A percentile compares a stretch with the other conserved stretches of the same genome.
These are phyloP conservation scores for Aspergillus pseudoviridinutans DNA, from an alignment of 2,329 filamentous ascomycete species.

Conservation along the genomic window DNA sequence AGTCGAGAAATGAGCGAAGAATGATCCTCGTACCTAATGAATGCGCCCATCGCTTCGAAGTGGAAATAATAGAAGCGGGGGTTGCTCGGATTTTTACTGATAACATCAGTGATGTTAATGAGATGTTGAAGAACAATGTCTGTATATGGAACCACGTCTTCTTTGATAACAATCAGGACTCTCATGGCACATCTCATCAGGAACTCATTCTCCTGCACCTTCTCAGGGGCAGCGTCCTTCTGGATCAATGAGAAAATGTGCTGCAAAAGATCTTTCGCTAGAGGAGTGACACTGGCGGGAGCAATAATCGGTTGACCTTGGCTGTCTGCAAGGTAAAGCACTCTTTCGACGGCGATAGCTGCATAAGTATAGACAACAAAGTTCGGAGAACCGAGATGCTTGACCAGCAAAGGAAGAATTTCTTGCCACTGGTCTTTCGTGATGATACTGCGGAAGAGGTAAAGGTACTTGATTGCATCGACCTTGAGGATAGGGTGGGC, in stretches of 20 bases:
- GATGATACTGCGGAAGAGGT: constrained; percentile 92
- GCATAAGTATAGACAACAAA: constrained; percentile 98
- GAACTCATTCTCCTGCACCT: constrained; percentile 98
- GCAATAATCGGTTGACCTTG: constrained; percentile 74
- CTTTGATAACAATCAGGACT: constrained; percentile 88
- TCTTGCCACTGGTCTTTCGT: constrained; percentile 88
- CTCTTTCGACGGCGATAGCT: constrained; percentile 91
- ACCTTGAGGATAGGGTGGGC: constrained; percentile 88
- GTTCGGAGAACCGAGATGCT: constrained; percentile 82
- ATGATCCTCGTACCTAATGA: constrained; percentile 61
- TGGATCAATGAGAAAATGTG: constrained; percentile 91
- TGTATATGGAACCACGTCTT: constrained; percentile 68
- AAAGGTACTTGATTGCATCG: constrained; percentile 96
- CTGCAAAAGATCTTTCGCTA: constrained; percentile 79
- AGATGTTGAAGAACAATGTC: constrained; percentile 80
- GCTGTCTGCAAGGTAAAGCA: constrained; percentile 76
- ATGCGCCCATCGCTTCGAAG: constrained; percentile 87
- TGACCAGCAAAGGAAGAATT: constrained; percentile 83
- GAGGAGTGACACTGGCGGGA: constrained; percentile 70
- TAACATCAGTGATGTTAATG: constrained; percentile 84
- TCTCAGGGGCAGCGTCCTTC: constrained; percentile 76
- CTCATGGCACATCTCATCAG: constrained; percentile 98
- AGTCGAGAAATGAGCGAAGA: not conserved
- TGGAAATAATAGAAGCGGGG: constrained; percentile 98
- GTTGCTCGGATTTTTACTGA: constrained; percentile 93